Base-by-base conservation (phyloP, 306 rosid species). In the Betula pendula region DNA sequence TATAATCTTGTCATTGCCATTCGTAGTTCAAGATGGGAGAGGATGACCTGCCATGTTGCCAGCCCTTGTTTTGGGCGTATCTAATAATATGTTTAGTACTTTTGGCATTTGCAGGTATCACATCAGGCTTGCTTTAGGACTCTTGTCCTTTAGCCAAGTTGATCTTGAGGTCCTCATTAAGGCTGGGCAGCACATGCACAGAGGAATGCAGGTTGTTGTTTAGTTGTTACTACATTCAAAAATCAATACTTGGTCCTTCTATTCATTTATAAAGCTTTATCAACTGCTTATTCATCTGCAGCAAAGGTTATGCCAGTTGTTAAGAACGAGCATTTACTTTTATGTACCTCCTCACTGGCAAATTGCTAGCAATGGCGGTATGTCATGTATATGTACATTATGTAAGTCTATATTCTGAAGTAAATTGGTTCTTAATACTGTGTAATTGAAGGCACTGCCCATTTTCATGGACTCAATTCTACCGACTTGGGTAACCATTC, bases 101-200 rank as follows among this genome's bases (percentile, higher is more conserved):
- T 81, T 79, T 89, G 75, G 59, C 73, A 44, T 88, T 88, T 85
- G 88, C 90, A 75, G 85, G 92, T 14, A 76, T 81, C 29, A 84
- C 90, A 66, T 89, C 92, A 0, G 92, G 92, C 55, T 89, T 80
- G 87, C 97, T 59, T 72, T 92, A 33, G 92, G 95, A 60, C 90
- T 92, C 70, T 70, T 88, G 84, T 92, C 93, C 62, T 89, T 88
- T 53, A 88, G 88, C 81, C 83, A 85, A 75, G 87, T 89, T 80
- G 93, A 92, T 82, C 93, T 92, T 6, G 95, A 89, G 84, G 93
- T 92, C 62, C 89, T 92, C 79, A 80, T 79, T 68, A 85, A 78
- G 77, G 83, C 92, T 14, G 91, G 97, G 5, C 73, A 86, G 69
- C 90, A 49, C 80, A 86, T 27, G 83, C 75, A 74, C 85, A 82